phyloP scores from a whole-genome alignment of 495 filamentous ascomycete genomes.

The Penicillium mononematosum region DNA sequence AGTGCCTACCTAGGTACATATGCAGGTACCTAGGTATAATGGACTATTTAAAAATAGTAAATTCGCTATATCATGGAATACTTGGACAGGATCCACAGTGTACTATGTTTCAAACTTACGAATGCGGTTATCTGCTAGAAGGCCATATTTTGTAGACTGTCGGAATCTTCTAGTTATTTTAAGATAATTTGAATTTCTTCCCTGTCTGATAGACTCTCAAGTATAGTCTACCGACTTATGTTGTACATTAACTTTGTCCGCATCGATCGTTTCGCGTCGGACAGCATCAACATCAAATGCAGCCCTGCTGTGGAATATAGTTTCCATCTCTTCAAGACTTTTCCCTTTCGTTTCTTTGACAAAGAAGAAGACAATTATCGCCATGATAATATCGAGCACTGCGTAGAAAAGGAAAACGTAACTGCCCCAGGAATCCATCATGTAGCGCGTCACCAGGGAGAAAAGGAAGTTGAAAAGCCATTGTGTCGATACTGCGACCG shows the following conservation, averaged over 20 bases:
- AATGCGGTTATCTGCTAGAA: constrained; percentile 3
- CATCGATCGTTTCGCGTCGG: constrained; percentile 16
- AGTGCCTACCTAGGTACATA: no score
- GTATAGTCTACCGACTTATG: constrained; percentile 1
- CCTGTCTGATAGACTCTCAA: not conserved
- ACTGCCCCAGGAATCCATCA: constrained; percentile 44
- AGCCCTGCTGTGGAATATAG: constrained; percentile 28
- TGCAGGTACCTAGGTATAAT: no score
- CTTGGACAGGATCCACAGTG: not conserved
- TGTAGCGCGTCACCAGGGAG: constrained; percentile 49
- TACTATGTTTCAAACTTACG: not conserved
- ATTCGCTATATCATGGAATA: not conserved
- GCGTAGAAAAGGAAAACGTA: constrained; percentile 52
- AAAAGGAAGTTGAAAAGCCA: constrained; percentile 55
- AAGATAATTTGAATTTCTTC: not conserved
- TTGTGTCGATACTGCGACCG: constrained; percentile 42
- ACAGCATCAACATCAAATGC: constrained; percentile 28
- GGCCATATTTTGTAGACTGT: not conserved
- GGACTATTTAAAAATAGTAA: no score
- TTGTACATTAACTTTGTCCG: constrained; percentile 19
- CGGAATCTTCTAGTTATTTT: not conserved
- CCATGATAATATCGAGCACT: constrained; percentile 37
- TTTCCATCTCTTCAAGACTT: constrained; percentile 49
- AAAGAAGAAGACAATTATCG: constrained; percentile 56
- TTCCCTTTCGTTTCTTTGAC: constrained; percentile 62